Base-by-base conservation (phyloP, 768 basidiomycete species). In the Tricholoma matsutake region DNA sequence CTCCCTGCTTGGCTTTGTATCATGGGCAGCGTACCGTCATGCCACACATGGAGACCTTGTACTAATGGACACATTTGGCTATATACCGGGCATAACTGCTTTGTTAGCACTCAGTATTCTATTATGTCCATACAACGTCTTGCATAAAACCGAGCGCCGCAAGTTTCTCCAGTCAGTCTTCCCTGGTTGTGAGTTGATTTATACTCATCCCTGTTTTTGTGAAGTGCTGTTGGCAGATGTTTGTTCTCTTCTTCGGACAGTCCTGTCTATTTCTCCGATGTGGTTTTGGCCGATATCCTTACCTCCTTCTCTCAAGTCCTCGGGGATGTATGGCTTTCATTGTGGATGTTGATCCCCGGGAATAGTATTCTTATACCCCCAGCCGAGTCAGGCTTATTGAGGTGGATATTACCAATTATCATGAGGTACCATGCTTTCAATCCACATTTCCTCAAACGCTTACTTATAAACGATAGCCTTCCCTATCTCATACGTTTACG, bases 221-320 rank as follows among this genome's bases (percentile, higher is more conserved):
- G 22, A 65, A 98, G 96, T 66, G 76, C 90, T 11, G 69, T 94
- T 47, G 78, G 82, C 49, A 82, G 96, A 63, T 97, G 94, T 69
- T 67, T 94, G 22, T 82, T 87, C 55, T 83, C 89, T n/a, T 76
- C 85, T 1, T 68, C 78, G 41, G 78, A 80, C 56, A 78, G 79
- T 43, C 84, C 88, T 4, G 80, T 94, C 41, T 86, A 88, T 71
- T 99, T 99, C 75, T 86, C 87, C 29, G 97, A 99, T 71, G 86
- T 99, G 22, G 84, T 98, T 47, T 86, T 96, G 61, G 96, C 96
- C 61, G 97, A 98, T 80, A 86, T 98, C 62, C 84, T 96, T 68
- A 99, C 97, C 1, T 98, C 96, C 2, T 96, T 92, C 69, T 96
- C 97, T 35, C 98, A 97, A 77, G 94, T 99, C 41, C 78, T 98